Evolutionary conservation across 306 rosid species (phyloP).

Genomic region (Ammopiptanthus mongolicus): DNA sequence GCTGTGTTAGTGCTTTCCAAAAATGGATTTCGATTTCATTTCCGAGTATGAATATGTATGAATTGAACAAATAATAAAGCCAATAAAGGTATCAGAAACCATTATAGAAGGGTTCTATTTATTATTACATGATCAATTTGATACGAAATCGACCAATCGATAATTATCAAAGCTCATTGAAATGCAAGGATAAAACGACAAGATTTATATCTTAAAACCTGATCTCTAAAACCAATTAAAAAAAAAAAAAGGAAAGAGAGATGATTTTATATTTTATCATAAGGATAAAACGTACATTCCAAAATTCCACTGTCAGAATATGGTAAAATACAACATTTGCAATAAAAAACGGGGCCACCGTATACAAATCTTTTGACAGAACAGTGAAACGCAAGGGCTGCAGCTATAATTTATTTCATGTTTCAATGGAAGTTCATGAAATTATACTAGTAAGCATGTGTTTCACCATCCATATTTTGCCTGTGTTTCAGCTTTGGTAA

Average conservation of each 20-base stretch:
- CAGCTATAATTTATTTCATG: not conserved
- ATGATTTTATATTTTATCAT: not conserved
- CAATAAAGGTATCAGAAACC: not conserved
- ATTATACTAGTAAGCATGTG: not conserved
- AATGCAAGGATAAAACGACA: not conserved
- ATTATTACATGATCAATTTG: not conserved
- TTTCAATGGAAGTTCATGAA: conserved; percentile 1
- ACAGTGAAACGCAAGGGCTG: not conserved
- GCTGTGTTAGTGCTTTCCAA: not conserved
- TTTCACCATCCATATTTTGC: conserved; percentile 97
- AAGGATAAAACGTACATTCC: not conserved
- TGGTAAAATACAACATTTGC: conserved; percentile 1
- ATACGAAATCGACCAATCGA: not conserved
- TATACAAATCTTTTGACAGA: not conserved
- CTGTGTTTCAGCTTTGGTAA: conserved; percentile 94
- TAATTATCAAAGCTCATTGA: not conserved
- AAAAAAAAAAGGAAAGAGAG: not conserved
- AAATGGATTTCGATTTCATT: not conserved
- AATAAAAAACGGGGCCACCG: not conserved
- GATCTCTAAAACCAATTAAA: not conserved
- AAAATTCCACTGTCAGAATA: not conserved
- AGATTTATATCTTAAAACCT: not conserved
- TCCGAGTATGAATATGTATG: not conserved
- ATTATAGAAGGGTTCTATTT: not conserved
- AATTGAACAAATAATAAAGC: not conserved